These are phyloP conservation scores for Fusarium domesticum DNA, from an alignment of 2,329 filamentous ascomycete genomes.

Conservation along the genomic window DNA sequence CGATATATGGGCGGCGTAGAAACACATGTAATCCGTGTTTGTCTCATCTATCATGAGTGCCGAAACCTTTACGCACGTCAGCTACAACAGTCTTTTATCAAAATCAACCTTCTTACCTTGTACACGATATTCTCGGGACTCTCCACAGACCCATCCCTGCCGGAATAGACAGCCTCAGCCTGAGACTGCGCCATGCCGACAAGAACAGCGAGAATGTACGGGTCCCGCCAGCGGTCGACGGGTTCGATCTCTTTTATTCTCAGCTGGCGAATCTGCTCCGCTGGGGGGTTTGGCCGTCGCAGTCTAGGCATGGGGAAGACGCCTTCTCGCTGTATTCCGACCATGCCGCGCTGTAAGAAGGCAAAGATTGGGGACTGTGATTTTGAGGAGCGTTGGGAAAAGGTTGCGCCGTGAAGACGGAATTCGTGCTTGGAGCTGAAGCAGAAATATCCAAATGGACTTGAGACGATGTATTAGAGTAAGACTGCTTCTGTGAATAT, in stretches of 20 bases:
- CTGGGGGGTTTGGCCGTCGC: constrained; percentile 16
- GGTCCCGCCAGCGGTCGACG: constrained; percentile 18
- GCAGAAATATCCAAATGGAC: constrained; percentile 25
- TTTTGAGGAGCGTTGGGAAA: constrained; percentile 9
- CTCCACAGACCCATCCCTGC: background rate
- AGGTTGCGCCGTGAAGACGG: constrained; percentile 23
- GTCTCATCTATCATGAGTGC: constrained; percentile 18
- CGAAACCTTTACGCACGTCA: constrained; percentile 12
- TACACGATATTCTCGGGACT: constrained; percentile 3
- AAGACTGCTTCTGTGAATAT: no score
- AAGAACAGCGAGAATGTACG: constrained; percentile 25
- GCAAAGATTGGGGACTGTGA: constrained; percentile 17
- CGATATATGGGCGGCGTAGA: constrained; percentile 19
- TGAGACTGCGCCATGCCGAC: constrained; percentile 25
- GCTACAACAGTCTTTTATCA: background rate
- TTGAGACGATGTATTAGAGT: background rate
- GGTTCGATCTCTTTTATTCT: constrained; percentile 22
- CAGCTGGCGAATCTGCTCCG: constrained; percentile 10
- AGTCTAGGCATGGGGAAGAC: constrained; percentile 17
- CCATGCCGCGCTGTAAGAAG: constrained; percentile 24
- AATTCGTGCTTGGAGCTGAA: constrained; percentile 19
- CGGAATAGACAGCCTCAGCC: constrained; percentile 6
- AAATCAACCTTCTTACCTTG: constrained; percentile 11
- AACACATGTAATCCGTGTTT: constrained; percentile 19
- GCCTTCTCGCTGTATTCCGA: constrained; percentile 17